Evolutionary conservation across 2,329 filamentous ascomycete species (phyloP).

Genomic region (Chrysoporthe puriensis): DNA sequence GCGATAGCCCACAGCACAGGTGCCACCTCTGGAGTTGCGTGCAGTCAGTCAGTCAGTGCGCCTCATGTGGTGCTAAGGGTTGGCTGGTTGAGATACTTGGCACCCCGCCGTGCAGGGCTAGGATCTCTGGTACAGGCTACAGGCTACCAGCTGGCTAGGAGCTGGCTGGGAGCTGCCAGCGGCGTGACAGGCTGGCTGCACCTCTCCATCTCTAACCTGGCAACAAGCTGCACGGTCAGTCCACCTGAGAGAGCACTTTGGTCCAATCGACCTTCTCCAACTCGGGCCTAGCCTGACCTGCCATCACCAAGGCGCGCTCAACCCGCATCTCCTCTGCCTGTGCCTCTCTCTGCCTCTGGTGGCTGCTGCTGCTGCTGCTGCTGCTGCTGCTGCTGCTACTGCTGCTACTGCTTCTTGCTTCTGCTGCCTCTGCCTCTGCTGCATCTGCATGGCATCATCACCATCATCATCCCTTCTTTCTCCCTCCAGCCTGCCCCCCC

Average conservation of each 20-base stretch:
- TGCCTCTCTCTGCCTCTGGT: not conserved
- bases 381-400: not conserved
- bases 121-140: no score
- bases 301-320: not conserved
- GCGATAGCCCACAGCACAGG: no score
- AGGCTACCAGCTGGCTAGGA: no score
- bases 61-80: no score
- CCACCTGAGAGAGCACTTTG: not conserved
- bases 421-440: not conserved
- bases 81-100: no score
- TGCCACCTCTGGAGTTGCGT: no score
- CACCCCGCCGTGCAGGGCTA: no score
- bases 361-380: not conserved
- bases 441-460: not conserved
- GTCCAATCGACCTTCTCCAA: conserved; percentile 3
- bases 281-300: conserved; percentile 3
- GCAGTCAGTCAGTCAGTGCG: no score
- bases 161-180: not conserved
- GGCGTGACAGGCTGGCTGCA: not conserved
- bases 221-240: not conserved
- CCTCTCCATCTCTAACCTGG: not conserved
- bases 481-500: not conserved
- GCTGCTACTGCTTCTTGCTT: not conserved
- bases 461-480: not conserved
- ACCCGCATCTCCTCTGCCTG: conserved; percentile 1